A percentile compares a stretch with the other conserved stretches of the same genome.
These are phyloP conservation scores for Rhodomyrtus tomentosa DNA, from an alignment of 345 rosid species.

Conservation along the genomic window DNA sequence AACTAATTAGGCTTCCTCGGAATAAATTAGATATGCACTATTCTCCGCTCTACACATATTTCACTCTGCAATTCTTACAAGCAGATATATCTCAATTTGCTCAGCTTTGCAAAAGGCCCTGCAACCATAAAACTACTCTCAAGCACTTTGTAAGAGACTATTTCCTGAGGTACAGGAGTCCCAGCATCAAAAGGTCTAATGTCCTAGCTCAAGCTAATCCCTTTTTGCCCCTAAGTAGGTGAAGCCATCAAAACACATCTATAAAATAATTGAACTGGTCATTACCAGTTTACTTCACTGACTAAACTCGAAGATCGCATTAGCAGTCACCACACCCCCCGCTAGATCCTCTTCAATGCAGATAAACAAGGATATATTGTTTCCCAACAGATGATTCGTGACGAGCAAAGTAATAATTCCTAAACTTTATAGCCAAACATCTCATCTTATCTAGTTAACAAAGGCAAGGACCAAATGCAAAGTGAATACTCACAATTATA, in stretches of 20 bases:
- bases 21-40: not conserved
- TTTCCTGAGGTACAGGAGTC: not conserved
- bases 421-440: not conserved
- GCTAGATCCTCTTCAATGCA: not conserved
- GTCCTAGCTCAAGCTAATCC: not conserved
- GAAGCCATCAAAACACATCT: not conserved
- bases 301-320: not conserved
- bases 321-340: not conserved
- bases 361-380: not conserved
- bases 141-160: not conserved
- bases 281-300: not conserved
- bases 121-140: not conserved
- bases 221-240: not conserved
- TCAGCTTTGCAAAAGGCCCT: not conserved
- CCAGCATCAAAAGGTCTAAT: not conserved
- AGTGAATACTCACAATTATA: constrained; percentile 32
- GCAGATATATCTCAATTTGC: not conserved
- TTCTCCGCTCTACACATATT: not conserved
- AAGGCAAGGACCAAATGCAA: not conserved
- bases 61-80: not conserved
- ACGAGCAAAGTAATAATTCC: not conserved
- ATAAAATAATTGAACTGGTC: not conserved
- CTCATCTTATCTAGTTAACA: not conserved
- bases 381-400: not conserved
- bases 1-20: not conserved